Conservation (phyloP, 805 yeast genomes). For the Jamesozyma spencerorum region DNA sequence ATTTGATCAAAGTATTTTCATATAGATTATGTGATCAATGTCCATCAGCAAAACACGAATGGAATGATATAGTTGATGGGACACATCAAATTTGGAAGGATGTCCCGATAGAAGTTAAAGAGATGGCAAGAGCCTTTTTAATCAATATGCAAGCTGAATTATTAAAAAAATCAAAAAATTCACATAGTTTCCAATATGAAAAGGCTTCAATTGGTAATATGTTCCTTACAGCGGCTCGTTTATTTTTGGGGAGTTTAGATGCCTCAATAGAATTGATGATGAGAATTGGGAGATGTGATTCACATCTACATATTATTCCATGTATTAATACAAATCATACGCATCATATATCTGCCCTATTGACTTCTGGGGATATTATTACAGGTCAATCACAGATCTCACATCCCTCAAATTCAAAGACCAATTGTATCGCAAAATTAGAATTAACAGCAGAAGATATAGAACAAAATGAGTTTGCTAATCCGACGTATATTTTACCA, state of each 20-base stretch:
- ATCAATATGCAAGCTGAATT: slow-evolving; percentile 73
- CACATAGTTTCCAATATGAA: slow-evolving; percentile 49
- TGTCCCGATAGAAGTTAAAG: slow-evolving; percentile 40
- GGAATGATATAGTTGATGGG: slow-evolving; percentile 77
- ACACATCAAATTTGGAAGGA: slow-evolving; percentile 58
- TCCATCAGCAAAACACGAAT: slow-evolving; percentile 51
- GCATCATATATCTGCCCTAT: slow-evolving; percentile 72
- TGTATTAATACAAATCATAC: slow-evolving; percentile 79
- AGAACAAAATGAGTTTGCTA: slow-evolving; percentile 57
- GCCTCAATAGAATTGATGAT: slow-evolving; percentile 70
- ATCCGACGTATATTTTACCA: slow-evolving; percentile 45
- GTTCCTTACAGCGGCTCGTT: slow-evolving; percentile 69
- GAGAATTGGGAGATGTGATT: slow-evolving; percentile 40
- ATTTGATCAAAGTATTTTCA: slow-evolving; percentile 29
- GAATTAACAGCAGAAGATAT: slow-evolving; percentile 21
- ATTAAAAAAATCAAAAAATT: slow-evolving; percentile 47
- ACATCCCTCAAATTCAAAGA: slow-evolving; percentile 47
- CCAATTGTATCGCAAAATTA: slow-evolving; percentile 5
- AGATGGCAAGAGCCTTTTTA: slow-evolving; percentile 65
- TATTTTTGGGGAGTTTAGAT: slow-evolving; percentile 77
- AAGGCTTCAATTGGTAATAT: slow-evolving; percentile 80
- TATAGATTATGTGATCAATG: slow-evolving; percentile 26
- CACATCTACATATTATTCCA: slow-evolving; percentile 55
- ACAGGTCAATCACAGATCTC: slow-evolving; percentile 92
- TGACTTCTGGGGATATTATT: slow-evolving; percentile 60